phyloP scores from a whole-genome alignment of 169 alveolate species.

The Babesia ovata region DNA sequence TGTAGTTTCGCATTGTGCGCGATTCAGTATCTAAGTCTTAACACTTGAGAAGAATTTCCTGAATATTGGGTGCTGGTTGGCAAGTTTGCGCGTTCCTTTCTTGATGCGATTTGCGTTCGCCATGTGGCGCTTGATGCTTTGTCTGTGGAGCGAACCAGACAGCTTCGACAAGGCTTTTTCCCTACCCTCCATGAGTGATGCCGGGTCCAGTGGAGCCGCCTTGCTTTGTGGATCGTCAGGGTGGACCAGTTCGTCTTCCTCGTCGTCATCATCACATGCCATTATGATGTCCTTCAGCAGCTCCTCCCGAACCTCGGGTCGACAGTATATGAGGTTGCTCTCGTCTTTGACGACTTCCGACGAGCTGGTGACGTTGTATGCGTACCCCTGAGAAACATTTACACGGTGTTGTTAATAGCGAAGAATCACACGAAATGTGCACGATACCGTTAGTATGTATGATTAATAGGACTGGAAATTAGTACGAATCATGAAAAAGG shows the following conservation, averaged over 20 bases:
- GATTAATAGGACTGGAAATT: neutral
- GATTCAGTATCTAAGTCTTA: neutral
- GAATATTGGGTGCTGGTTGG: conserved; percentile 64
- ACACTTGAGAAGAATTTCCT: conserved; percentile 51
- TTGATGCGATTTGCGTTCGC: conserved; percentile 51
- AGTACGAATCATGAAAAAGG: neutral
- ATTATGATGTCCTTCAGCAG: conserved; percentile 71
- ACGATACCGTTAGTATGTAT: neutral
- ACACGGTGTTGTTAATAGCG: neutral
- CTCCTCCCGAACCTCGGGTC: conserved; percentile 74
- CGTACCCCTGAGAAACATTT: conserved; percentile 68
- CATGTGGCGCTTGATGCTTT: conserved; percentile 46
- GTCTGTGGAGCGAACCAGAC: conserved; percentile 65
- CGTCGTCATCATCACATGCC: conserved; percentile 73
- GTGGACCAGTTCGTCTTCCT: conserved; percentile 67
- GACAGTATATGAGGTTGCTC: conserved; percentile 66
- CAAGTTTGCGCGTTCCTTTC: conserved; percentile 19
- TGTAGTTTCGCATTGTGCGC: neutral
- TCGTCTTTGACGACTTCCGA: conserved; percentile 72
- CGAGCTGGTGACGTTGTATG: conserved; percentile 78
- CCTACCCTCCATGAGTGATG: conserved; percentile 21
- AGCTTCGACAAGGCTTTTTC: conserved; percentile 44
- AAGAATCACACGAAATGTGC: neutral
- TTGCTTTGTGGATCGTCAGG: conserved; percentile 24
- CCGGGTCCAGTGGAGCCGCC: conserved; percentile 11